Conservation (phyloP, 2,329 filamentous ascomycete genomes). For the Onygenales sp. region DNA sequence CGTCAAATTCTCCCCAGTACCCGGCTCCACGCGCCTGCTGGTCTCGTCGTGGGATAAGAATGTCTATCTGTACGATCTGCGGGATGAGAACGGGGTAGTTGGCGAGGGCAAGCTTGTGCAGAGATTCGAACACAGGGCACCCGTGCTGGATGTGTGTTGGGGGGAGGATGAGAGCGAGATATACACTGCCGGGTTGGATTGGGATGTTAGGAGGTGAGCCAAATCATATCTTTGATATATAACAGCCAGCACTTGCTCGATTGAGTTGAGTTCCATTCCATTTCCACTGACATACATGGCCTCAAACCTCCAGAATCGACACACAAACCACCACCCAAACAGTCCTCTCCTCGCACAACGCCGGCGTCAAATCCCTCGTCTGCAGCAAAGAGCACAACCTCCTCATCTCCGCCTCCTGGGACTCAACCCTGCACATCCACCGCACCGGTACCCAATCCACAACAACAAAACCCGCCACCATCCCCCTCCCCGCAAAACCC, state of each 20-base stretch:
- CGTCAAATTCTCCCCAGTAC: conserved; percentile 71
- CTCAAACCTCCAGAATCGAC: conserved; percentile 47
- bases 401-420: conserved; percentile 87
- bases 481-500: conserved; percentile 73
- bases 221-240: background rate
- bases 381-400: conserved; percentile 69
- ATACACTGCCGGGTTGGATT: conserved; percentile 79
- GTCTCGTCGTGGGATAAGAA: conserved; percentile 92
- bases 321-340: conserved; percentile 63
- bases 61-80: conserved; percentile 78
- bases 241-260: too few species aligned
- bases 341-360: conserved; percentile 66
- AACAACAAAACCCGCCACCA: conserved; percentile 43
- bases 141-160: conserved; percentile 86
- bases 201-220: conserved; percentile 65
- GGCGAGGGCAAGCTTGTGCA: conserved; percentile 55
- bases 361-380: conserved; percentile 72
- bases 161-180: conserved; percentile 73
- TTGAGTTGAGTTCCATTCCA: background rate
- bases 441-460: conserved; percentile 44
- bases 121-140: conserved; percentile 71
- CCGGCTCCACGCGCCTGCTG: conserved; percentile 66
- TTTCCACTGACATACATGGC: conserved; percentile 1
- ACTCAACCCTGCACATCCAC: conserved; percentile 81
- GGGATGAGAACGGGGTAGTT: conserved; percentile 43